phyloP scores from a whole-genome alignment of 371 early-diverging fungal species.

The Lichtheimia hyalospora region DNA sequence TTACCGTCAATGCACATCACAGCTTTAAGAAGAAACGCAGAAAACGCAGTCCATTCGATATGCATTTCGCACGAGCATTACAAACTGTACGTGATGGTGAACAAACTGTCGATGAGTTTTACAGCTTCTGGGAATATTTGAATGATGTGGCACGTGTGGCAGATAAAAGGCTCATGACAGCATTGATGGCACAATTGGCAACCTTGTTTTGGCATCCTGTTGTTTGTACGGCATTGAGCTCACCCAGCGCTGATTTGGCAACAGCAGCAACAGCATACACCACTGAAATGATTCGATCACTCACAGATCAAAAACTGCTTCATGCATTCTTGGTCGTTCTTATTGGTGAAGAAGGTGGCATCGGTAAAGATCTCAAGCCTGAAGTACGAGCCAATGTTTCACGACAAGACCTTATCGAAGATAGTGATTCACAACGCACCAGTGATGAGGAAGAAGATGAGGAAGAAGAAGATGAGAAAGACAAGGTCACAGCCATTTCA shows the following conservation, averaged over 20 bases:
- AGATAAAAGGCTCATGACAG: conserved; percentile 45
- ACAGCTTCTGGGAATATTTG: conserved; percentile 52
- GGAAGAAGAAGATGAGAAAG: conserved; percentile 17
- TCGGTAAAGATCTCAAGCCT: conserved; percentile 51
- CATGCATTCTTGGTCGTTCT: conserved; percentile 47
- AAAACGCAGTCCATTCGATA: conserved; percentile 49
- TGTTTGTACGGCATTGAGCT: conserved; percentile 45
- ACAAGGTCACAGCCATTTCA: conserved; percentile 5
- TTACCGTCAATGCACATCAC: conserved; percentile 47
- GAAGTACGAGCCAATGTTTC: conserved; percentile 26
- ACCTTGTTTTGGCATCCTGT: conserved; percentile 54
- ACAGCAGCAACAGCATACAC: conserved; percentile 51
- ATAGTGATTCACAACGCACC: conserved; percentile 16
- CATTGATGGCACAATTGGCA: conserved; percentile 47
- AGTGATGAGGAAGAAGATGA: conserved; percentile 24
- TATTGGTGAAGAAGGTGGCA: conserved; percentile 49
- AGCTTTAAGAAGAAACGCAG: conserved; percentile 49
- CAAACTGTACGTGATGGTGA: conserved; percentile 34
- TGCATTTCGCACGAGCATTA: conserved; percentile 37
- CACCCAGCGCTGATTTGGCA: conserved; percentile 38
- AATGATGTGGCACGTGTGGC: conserved; percentile 53
- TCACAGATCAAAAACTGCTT: conserved; percentile 49
- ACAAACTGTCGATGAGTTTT: conserved; percentile 45
- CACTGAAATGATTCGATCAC: conserved; percentile 51
- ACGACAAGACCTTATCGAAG: conserved; percentile 31